A percentile compares a stretch with the other conserved stretches of the same genome.
Conservation (phyloP, 306 rosid species). For the Ochetophila trinervis region DNA sequence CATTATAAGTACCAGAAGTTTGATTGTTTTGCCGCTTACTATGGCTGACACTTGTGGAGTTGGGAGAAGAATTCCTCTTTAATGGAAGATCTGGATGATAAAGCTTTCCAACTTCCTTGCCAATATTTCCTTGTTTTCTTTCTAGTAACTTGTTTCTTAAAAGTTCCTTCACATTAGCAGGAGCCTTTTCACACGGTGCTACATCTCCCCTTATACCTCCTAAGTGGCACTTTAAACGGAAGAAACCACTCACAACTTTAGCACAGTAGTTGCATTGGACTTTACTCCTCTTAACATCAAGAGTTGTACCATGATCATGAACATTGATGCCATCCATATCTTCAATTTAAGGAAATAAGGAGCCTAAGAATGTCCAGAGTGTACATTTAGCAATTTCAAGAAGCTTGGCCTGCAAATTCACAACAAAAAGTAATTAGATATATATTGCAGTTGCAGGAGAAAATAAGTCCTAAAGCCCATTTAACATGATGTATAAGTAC, state of each 20-base stretch:
- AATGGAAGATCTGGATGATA: constrained; percentile 1
- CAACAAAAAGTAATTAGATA: too few relatives aligned
- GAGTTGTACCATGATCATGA: constrained; percentile 8
- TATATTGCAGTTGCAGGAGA: too few relatives aligned
- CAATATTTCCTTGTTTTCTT: constrained; percentile 1
- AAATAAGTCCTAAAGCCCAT: too few relatives aligned
- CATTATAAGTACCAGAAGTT: neutral
- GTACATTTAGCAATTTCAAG: neutral
- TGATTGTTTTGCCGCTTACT: neutral
- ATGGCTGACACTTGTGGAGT: neutral
- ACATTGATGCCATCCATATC: neutral
- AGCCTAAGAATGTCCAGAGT: neutral
- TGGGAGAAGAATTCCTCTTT: constrained; percentile 11
- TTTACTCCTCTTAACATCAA: constrained; percentile 9
- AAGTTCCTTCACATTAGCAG: constrained; percentile 12
- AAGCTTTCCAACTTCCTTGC: neutral
- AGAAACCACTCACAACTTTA: constrained; percentile 15
- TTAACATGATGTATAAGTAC: too few relatives aligned
- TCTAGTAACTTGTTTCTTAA: neutral
- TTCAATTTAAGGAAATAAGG: neutral
- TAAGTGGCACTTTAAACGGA: constrained; percentile 17
- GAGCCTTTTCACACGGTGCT: constrained; percentile 12
- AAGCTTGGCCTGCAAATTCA: neutral
- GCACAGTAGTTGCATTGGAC: constrained; percentile 21
- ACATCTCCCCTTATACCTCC: constrained; percentile 22